Conservation (phyloP, 768 basidiomycete species). For the Rhodotorula babjevae region DNA sequence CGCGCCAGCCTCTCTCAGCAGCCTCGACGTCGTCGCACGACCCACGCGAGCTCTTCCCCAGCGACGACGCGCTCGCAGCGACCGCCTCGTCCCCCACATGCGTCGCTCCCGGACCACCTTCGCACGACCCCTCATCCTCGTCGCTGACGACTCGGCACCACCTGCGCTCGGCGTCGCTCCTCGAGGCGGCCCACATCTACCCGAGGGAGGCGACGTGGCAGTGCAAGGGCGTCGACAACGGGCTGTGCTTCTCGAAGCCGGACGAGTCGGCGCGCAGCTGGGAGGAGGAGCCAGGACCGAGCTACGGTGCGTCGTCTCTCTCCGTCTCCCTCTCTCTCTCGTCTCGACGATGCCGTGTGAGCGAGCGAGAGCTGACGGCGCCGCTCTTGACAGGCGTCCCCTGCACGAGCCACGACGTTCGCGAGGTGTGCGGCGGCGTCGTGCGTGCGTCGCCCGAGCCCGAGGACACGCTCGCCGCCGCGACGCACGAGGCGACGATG, state of each 20-base stretch:
- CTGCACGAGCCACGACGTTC: background rate
- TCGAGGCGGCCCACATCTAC: conserved; percentile 10
- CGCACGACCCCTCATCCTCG: background rate
- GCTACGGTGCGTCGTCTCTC: too few relatives aligned
- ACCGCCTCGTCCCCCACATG: background rate
- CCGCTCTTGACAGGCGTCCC: background rate
- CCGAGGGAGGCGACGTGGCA: conserved; percentile 14
- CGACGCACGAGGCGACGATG: background rate
- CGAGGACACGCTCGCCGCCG: background rate
- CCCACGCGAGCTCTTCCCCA: background rate
- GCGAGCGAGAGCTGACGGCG: background rate
- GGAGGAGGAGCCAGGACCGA: background rate
- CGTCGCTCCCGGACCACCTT: background rate
- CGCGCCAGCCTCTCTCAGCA: background rate
- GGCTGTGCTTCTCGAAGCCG: background rate
- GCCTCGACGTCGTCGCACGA: background rate
- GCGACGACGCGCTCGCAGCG: background rate
- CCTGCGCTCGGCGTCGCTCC: background rate
- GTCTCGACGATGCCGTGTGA: too few relatives aligned
- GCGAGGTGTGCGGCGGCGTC: background rate
- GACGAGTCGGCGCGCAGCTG: background rate
- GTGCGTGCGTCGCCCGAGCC: too few relatives aligned
- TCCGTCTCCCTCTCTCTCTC: background rate
- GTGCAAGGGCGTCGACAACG: background rate
- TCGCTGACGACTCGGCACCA: background rate